phyloP scores from a whole-genome alignment of 2,329 filamentous ascomycete genomes.

The Rasamsonia emersonii region DNA sequence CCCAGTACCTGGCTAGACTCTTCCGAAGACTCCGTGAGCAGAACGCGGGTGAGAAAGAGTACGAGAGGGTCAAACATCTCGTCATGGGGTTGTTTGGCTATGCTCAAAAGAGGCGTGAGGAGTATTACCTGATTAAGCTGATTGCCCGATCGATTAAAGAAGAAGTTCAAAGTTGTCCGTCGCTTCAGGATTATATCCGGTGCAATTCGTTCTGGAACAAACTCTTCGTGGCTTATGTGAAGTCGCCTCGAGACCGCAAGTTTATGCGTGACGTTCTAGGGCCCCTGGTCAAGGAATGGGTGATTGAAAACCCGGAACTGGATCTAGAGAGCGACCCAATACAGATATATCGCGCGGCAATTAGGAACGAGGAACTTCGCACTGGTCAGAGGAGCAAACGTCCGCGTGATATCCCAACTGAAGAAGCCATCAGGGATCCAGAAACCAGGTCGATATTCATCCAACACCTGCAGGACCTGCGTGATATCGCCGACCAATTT shows the following conservation, averaged over 20 bases:
- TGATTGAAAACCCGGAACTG: slow-evolving; percentile 82
- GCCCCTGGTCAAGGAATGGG: slow-evolving; percentile 77
- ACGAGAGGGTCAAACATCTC: slow-evolving; percentile 82
- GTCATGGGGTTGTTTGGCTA: slow-evolving; percentile 97
- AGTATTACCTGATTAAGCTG: slow-evolving; percentile 91
- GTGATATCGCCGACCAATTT: slow-evolving; percentile 90
- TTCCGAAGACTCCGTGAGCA: slow-evolving; percentile 78
- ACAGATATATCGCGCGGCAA: slow-evolving; percentile 90
- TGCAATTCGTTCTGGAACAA: slow-evolving; percentile 92
- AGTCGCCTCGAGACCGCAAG: slow-evolving; percentile 85
- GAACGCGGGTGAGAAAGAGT: slow-evolving; percentile 81
- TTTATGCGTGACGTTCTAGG: slow-evolving; percentile 82
- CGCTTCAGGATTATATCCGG: slow-evolving; percentile 75
- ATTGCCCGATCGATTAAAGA: slow-evolving; percentile 75
- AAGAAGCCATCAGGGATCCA: slow-evolving; percentile 89
- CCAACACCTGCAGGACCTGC: slow-evolving; percentile 82
- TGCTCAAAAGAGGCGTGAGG: slow-evolving; percentile 90
- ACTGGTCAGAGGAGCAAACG: slow-evolving; percentile 77
- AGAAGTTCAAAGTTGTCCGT: slow-evolving; percentile 65
- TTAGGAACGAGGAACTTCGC: slow-evolving; percentile 94
- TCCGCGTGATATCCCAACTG: slow-evolving; percentile 75
- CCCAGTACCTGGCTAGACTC: slow-evolving; percentile 82
- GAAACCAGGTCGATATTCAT: slow-evolving; percentile 92
- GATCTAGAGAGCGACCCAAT: slow-evolving; percentile 95
- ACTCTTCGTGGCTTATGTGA: slow-evolving; percentile 75